Evolutionary conservation across 352 stramenopile genomes (phyloP), one percentile per base, ranked within the genome.

Genomic region (Globisporangium nodosum): DNA sequence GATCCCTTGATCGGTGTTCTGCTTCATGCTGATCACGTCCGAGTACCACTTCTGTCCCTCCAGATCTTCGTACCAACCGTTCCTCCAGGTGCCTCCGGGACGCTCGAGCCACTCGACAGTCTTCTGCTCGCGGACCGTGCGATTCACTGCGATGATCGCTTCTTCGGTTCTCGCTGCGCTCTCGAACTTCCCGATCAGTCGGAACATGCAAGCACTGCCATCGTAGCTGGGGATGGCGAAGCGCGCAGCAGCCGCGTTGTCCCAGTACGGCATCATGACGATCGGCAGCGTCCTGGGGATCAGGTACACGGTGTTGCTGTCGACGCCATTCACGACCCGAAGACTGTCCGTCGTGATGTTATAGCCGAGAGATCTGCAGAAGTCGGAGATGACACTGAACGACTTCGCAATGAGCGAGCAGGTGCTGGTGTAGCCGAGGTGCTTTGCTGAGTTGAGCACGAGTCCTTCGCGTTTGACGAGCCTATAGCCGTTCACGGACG

Each of bases 31-130:
- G 52, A 78, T 58, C 13, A 86, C 33, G 50, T 84, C 73, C 16
- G 72, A 65, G 60, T 69, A 56, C 56, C 67, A 75, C 33, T 59
- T 57, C 3, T 52, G 47, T 2, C 67, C 65, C 0, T 30, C 7
- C 0, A 12, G 7, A 30, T 68, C 61, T 21, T 79, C 67, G 56
- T 74, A 63, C 73, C 73, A 86, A 16, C 76, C 76, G 31, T 86
- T 71, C 18, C 56, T 53, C 76, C 71, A 78, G 1, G 57, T 46
- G 0, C 71, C 69, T 0, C 63, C 59, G 5, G 56, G 58, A 3
- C 61, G 52, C 11, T 55, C 5, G 0, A 83, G 65, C 77, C 72
- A 85, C 50, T 75, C 59, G 43, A 52, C 57, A 0, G 72, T 83
- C 31, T 71, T 78, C 9, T 30, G 18, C 31, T 77, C 73, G 15